Evolutionary conservation across 1,284 basidiomycete species (phyloP).

Genomic region (Rhodotorula sp.): DNA sequence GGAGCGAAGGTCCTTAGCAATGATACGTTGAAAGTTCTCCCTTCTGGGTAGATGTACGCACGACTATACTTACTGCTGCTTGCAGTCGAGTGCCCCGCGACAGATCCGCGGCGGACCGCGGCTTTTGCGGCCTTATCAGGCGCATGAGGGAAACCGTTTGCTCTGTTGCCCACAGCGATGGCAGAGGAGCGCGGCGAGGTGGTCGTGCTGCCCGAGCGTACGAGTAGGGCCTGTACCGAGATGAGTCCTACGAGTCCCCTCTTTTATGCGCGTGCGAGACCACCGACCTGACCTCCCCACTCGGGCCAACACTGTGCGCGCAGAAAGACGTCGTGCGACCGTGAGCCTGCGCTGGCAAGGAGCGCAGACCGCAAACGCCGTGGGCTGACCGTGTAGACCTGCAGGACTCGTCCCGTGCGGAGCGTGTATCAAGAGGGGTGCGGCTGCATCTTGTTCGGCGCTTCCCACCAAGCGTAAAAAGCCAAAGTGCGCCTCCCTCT

Average conservation of each 20-base stretch:
- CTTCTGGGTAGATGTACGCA: too few relatives aligned
- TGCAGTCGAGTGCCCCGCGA: too few relatives aligned
- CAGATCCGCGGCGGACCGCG: too few relatives aligned
- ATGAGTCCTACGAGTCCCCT: background rate
- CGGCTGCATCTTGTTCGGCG: conserved; percentile 10
- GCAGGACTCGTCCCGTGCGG: conserved; percentile 24
- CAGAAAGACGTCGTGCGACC: conserved; percentile 13
- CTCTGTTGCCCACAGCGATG: background rate
- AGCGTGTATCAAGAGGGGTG: conserved; percentile 24
- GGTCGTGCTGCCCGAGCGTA: conserved; percentile 15
- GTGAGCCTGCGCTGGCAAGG: background rate
- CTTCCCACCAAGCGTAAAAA: conserved; percentile 25
- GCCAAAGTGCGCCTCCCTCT: conserved; percentile 7
- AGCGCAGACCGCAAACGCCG: too few relatives aligned
- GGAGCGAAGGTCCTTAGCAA: too few relatives aligned
- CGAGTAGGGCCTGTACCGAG: conserved; percentile 12
- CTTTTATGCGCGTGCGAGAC: background rate
- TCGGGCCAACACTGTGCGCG: background rate
- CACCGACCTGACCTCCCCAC: conserved; percentile 1
- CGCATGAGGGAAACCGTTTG: too few relatives aligned
- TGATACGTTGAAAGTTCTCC: too few relatives aligned
- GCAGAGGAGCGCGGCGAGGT: conserved; percentile 9
- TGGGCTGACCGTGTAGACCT: background rate
- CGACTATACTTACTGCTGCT: too few relatives aligned
- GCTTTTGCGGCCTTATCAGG: too few relatives aligned